Evolutionary conservation across 306 rosid genomes (phyloP), one percentile per base, ranked within the genome.

Genomic region (Prunus padus): DNA sequence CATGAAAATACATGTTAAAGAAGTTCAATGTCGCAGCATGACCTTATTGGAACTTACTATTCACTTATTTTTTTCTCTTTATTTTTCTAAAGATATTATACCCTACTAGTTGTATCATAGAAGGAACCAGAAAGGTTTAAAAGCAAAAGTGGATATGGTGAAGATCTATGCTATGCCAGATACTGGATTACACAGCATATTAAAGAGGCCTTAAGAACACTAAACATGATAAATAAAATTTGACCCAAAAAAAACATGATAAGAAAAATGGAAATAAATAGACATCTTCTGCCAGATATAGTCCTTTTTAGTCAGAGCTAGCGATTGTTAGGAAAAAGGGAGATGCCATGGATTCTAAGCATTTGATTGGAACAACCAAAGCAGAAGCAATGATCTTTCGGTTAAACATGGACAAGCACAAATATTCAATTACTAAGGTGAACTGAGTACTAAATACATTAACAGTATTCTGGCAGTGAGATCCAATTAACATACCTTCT

Each of bases 401-500:
- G 49, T 30, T 45, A 45, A 45, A 45, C 49, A 8, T 45, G 49
- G 49, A 45, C 50, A 45, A 45, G 50, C 15, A 45, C 14, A 8
- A 45, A 45, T 45, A 45, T 11, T 15, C 55, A 50, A 50, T 18
- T 50, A 15, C 7, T 50, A 16, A 47, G 50, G 72, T 37, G 71
- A 66, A 20, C 30, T 14, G 42, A 60, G 71, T 20, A 44, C 49
- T n/a, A 66, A 19, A 23, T 40, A 51, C 71, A 40, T 37, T 37
- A 42, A 19, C 2, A 18, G 71, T 66, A 42, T 25, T 26, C 20
- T 14, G 42, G 42, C 52, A 26, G 23, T 4, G 8, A 59, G 46
- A 37, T 46, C 12, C 54, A 16, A 52, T 68, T 73, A 8, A 61
- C 60, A n/a, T 83, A 94, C 98, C 95, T 94, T 94, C 77, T 88